phyloP scores from a whole-genome alignment of 1,284 basidiomycete genomes.

The Flammula alnicola region DNA sequence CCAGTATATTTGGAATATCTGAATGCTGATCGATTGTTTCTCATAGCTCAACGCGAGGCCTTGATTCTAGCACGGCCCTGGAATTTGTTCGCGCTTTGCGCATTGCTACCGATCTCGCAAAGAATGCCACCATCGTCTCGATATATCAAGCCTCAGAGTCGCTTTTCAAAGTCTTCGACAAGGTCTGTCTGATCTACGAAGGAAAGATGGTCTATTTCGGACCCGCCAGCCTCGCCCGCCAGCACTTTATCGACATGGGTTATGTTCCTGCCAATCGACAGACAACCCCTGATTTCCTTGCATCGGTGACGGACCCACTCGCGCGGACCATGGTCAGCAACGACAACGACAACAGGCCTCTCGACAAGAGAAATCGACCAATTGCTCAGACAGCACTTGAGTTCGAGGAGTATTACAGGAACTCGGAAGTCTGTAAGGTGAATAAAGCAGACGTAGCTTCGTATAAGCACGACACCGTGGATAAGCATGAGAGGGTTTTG shows the following conservation, averaged over 20 bases:
- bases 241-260: slow-evolving; percentile 74
- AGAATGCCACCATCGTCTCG: slow-evolving; percentile 61
- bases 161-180: slow-evolving; percentile 64
- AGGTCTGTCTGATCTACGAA: slow-evolving; percentile 70
- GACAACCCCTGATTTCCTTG: slow-evolving; percentile 43
- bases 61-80: slow-evolving; percentile 75
- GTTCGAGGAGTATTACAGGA: slow-evolving; percentile 51
- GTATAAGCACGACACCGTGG: slow-evolving; percentile 43
- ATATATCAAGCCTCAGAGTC: slow-evolving; percentile 73
- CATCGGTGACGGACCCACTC: slow-evolving; percentile 56
- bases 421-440: slow-evolving; percentile 35
- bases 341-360: slow-evolving; percentile 11
- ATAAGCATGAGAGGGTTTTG: slow-evolving; percentile 32
- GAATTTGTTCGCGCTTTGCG: slow-evolving; percentile 67
- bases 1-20: neutral
- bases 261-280: slow-evolving; percentile 46
- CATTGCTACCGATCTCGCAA: slow-evolving; percentile 60
- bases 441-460: slow-evolving; percentile 49
- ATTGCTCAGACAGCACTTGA: slow-evolving; percentile 62
- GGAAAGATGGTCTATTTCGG: slow-evolving; percentile 76
- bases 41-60: slow-evolving; percentile 66
- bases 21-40: neutral
- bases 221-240: slow-evolving; percentile 56
- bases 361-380: slow-evolving; percentile 31
- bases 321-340: slow-evolving; percentile 44